Evolutionary conservation across 2,329 filamentous ascomycete species (phyloP).

Genomic region (Pestalotiopsis sp.): DNA sequence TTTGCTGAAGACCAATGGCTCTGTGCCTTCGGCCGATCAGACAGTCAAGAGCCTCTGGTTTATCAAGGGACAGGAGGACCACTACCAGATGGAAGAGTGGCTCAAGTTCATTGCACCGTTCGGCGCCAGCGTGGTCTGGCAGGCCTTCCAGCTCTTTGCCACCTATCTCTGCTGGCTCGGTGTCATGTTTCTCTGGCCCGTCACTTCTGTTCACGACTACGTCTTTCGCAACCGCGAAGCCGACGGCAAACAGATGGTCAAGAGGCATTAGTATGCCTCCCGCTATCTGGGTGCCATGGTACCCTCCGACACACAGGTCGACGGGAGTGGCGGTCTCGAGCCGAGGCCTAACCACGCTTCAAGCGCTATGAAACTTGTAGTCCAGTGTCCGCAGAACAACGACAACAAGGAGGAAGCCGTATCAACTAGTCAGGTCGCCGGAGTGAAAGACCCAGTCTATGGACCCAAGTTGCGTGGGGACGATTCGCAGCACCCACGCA

Average conservation of each 20-base stretch:
- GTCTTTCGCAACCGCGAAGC: not conserved
- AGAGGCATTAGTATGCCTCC: constrained; percentile 40
- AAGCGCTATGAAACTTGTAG: too few relatives aligned
- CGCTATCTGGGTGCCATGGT: too few relatives aligned
- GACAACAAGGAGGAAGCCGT: too few relatives aligned
- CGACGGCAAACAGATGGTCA: not conserved
- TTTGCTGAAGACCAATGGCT: constrained; percentile 16
- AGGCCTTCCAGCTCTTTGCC: constrained; percentile 64
- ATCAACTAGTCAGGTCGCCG: too few relatives aligned
- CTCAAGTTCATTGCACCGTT: constrained; percentile 72
- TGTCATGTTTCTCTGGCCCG: constrained; percentile 38
- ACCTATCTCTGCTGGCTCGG: constrained; percentile 68
- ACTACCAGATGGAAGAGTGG: constrained; percentile 79
- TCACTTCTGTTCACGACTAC: constrained; percentile 6
- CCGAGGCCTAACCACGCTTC: too few relatives aligned
- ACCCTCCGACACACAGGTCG: too few relatives aligned
- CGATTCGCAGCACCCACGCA: too few relatives aligned
- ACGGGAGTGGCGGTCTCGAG: too few relatives aligned
- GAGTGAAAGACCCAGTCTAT: too few relatives aligned
- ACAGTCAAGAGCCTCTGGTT: constrained; percentile 58
- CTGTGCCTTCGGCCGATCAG: constrained; percentile 25
- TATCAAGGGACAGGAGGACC: constrained; percentile 76
- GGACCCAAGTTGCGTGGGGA: too few relatives aligned
- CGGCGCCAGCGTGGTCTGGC: constrained; percentile 55
- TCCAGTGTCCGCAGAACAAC: too few relatives aligned